Percentiles rank a stretch among this genome's conserved stretches.
Conservation (phyloP, 1,284 basidiomycete genomes). For the Ustilago xerochloae region DNA sequence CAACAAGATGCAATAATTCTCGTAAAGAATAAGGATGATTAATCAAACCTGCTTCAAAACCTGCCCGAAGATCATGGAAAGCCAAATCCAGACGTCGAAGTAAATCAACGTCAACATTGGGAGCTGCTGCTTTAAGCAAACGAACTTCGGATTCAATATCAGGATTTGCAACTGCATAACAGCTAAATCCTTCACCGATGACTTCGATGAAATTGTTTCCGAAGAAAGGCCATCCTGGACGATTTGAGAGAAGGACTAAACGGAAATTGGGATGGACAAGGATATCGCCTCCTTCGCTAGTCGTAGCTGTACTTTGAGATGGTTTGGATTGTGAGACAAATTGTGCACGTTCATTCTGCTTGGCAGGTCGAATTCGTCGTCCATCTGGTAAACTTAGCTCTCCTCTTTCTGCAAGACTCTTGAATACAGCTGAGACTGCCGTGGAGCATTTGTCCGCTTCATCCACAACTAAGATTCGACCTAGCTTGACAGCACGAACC, state of each 20-base stretch:
- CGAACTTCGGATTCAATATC: constrained; percentile 66
- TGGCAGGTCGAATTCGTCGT: constrained; percentile 57
- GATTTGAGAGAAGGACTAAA: constrained; percentile 68
- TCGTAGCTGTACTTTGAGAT: no score
- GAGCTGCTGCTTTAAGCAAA: constrained; percentile 66
- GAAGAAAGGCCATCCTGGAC: constrained; percentile 68
- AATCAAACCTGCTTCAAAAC: constrained; percentile 65
- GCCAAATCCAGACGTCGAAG: constrained; percentile 65
- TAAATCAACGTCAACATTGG: constrained; percentile 53
- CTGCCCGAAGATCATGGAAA: constrained; percentile 67
- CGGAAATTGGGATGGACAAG: constrained; percentile 67
- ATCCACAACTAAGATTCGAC: constrained; percentile 69
- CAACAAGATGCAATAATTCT: constrained; percentile 68
- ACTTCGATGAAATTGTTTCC: constrained; percentile 67
- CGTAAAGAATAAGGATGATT: constrained; percentile 68
- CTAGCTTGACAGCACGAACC: constrained; percentile 65
- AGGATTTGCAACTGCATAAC: constrained; percentile 68
- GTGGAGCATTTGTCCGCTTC: constrained; percentile 69
- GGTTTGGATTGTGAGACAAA: no score
- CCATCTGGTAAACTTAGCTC: constrained; percentile 68
- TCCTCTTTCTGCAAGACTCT: constrained; percentile 67
- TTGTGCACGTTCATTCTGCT: constrained; percentile 4
- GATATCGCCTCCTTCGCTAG: constrained; percentile 41
- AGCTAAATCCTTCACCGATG: constrained; percentile 67
- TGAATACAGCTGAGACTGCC: constrained; percentile 68